Conservation (phyloP, 2,329 filamentous ascomycete genomes). For the Aspergillus quadricinctus region DNA sequence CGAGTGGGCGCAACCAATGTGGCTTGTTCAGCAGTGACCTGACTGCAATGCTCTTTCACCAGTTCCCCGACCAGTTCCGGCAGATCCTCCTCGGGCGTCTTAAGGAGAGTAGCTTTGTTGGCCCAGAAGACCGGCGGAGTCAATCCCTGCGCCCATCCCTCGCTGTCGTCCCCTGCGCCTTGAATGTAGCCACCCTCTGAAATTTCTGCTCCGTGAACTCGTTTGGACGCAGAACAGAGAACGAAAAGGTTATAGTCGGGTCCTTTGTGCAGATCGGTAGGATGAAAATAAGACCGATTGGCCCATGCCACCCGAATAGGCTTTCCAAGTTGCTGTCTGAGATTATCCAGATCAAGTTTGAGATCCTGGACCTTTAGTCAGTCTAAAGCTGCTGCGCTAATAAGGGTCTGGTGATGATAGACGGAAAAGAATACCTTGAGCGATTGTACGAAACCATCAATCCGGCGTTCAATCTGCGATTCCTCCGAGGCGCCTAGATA, state of each 20-base stretch:
- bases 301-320: constrained; percentile 78
- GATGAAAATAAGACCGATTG: constrained; percentile 59
- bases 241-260: constrained; percentile 67
- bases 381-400: background rate
- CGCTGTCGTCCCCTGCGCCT: constrained; percentile 89
- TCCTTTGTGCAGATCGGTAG: constrained; percentile 44
- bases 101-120: constrained; percentile 58
- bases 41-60: constrained; percentile 25
- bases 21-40: constrained; percentile 17
- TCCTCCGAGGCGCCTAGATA: constrained; percentile 72
- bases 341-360: constrained; percentile 52
- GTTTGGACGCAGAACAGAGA: constrained; percentile 77
- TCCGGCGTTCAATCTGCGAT: constrained; percentile 65
- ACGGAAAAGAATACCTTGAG: constrained; percentile 37
- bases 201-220: constrained; percentile 64
- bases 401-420: background rate
- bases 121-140: constrained; percentile 78
- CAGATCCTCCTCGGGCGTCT: constrained; percentile 62
- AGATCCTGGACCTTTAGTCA: constrained; percentile 48
- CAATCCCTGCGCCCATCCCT: constrained; percentile 83
- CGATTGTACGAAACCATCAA: constrained; percentile 54
- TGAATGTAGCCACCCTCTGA: constrained; percentile 79
- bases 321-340: constrained; percentile 58
- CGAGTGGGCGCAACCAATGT: constrained; percentile 36
- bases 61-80: constrained; percentile 48